Base-by-base conservation (phyloP, 192 early-diverging fungal genomes). In the Gryganskiella cystojenkinii region DNA sequence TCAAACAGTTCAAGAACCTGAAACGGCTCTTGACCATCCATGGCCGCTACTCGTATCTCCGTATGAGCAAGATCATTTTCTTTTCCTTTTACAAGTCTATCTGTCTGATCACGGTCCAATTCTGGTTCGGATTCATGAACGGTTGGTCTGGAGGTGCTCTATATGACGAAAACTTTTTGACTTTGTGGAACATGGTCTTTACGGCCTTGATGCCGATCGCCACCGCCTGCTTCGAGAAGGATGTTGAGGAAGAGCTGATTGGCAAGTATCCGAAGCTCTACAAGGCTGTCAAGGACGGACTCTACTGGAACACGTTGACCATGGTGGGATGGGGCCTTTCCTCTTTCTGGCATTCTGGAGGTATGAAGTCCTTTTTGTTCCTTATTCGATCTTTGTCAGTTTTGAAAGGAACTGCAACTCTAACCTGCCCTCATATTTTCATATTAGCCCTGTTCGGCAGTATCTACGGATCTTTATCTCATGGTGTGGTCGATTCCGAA, bases 41-140 rank as follows among this genome's bases (percentile, higher is more conserved):
- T 67, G 96, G 96, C 2, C 87, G 90, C 1, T 98, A 95, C 94
- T 93, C 94, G 45, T 98, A 98, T 83, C 89, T 94, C 54, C 85
- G 96, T 31, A 84, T 97, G 57, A 91, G 91, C 82, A 98, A 98
- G 85, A 86, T 98, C 70, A 95, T 97, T 53, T 89, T 98, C 43
- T 98, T 94, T 82, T 95, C 92, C 56, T 98, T 98, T 83, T 98
- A 98, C 89, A 98, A 98, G 86, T 97, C 97, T 68, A 96, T 98
- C 47, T 92, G 94, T 50, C 84, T 98, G 73, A 97, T 96, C 84
- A 86, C 97, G 63, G 97, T 95, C 54, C 95, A 97, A 86, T 92
- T 98, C 66, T 98, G 96, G 96, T 88, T 84, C 73, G 89, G 95
- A 22, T 87, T 94, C 57, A 94, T 95, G 85, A 97, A 96, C 72